Conservation (phyloP, 179 eudicot species). For the Beta corolliflora region DNA sequence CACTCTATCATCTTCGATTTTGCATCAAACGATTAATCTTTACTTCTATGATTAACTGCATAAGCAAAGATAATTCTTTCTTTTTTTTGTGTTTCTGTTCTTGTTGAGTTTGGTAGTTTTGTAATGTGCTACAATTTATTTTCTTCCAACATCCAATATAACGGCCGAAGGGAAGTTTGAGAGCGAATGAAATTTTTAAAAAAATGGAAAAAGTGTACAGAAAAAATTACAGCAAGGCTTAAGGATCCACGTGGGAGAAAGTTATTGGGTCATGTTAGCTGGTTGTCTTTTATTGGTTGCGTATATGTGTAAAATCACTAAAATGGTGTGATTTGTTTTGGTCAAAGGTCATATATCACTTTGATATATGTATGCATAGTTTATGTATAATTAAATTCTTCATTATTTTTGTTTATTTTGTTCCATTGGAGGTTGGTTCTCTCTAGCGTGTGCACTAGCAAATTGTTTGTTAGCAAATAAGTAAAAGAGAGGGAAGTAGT, state of each 20-base stretch:
- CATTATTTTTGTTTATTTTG: too few species aligned
- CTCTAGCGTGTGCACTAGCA: too few species aligned
- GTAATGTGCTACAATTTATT: neutral
- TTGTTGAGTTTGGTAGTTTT: neutral
- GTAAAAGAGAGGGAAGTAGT: too few species aligned
- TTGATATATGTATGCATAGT: too few species aligned
- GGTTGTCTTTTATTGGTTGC: slow-evolving; percentile 24
- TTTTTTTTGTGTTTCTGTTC: neutral
- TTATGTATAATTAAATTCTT: too few species aligned
- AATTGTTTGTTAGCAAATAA: too few species aligned
- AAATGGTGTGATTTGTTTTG: too few species aligned
- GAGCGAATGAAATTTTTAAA: neutral
- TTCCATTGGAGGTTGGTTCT: too few species aligned
- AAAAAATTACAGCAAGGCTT: neutral
- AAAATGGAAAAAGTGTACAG: neutral
- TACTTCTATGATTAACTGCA: neutral
- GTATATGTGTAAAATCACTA: neutral
- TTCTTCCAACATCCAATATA: neutral
- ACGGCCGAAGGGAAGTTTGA: neutral
- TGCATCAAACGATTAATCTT: neutral
- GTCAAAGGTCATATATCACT: too few species aligned
- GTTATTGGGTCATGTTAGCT: slow-evolving; percentile 21
- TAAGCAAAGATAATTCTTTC: neutral
- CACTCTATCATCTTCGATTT: slow-evolving; percentile 54
- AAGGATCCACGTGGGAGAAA: slow-evolving; percentile 8